Percentiles rank a stretch among this genome's conserved stretches.
These are phyloP conservation scores for Alternaria gansuensis DNA, from an alignment of 2,329 filamentous ascomycete genomes.

Conservation along the genomic window DNA sequence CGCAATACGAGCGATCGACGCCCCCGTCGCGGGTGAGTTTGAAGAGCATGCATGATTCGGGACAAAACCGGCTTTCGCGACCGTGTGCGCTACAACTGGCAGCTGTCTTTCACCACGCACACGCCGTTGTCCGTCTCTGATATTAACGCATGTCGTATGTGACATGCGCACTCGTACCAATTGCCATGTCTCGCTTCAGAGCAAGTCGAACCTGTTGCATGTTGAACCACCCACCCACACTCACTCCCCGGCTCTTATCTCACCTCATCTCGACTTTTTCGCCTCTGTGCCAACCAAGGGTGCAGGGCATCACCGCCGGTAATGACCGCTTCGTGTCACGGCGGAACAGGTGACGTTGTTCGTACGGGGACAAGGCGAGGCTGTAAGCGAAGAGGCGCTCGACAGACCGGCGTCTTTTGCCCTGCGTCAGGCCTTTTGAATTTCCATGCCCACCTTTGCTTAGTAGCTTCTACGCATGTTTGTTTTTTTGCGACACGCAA, in stretches of 20 bases:
- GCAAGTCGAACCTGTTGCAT: not conserved
- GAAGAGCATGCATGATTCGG: slow-evolving; percentile 3
- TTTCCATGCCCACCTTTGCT: not conserved
- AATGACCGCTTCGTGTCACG: slow-evolving; percentile 7
- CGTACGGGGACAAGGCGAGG: slow-evolving; percentile 1
- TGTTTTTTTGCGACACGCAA: not conserved
- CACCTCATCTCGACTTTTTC: not conserved
- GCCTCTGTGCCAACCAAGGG: slow-evolving; percentile 18
- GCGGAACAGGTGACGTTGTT: slow-evolving; percentile 21
- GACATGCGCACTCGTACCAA: slow-evolving; percentile 6
- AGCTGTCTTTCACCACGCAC: slow-evolving; percentile 9
- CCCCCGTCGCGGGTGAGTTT: not conserved
- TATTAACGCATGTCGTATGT: slow-evolving; percentile 11
- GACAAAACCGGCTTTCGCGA: slow-evolving; percentile 22
- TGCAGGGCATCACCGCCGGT: slow-evolving; percentile 3
- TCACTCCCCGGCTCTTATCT: slow-evolving; percentile 14
- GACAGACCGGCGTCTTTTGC: slow-evolving; percentile 1
- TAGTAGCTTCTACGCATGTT: not conserved
- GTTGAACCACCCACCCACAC: not conserved
- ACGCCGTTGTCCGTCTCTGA: slow-evolving; percentile 25
- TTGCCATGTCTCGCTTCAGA: slow-evolving; percentile 10
- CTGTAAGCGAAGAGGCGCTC: not conserved
- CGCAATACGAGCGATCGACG: slow-evolving; percentile 16
- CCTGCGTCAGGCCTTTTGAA: not conserved
- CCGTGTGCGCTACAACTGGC: slow-evolving; percentile 7